Base-by-base conservation (phyloP, 768 basidiomycete species). In the Russula dissimulans region DNA sequence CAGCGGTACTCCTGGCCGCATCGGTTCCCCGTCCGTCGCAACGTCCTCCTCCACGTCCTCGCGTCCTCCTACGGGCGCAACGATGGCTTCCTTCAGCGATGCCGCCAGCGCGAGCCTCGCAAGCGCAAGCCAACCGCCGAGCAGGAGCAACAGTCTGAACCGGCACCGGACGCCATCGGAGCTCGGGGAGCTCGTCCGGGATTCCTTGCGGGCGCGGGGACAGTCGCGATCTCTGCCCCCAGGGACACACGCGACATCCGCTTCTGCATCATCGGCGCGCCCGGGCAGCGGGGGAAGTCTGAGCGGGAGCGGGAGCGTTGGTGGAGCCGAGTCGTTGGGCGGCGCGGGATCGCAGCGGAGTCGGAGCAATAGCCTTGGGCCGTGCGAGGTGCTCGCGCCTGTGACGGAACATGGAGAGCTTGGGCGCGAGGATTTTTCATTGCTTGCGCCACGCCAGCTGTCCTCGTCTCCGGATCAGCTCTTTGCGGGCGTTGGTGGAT, bases 351-450 rank as follows among this genome's bases (percentile, higher is more conserved):
- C 41, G 2, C 43, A 47, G 58, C 62, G 62, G 50, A 60, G 62
- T 6, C 42, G 62, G 39, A 63, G 53, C 7, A 65, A 56, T 12
- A 65, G 64, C 50, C 60, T 62, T 8, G 60, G 52, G 1, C 32
- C 56, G 18, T 36, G 22, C 59, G 63, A 64, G 46, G 54, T 48
- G 18, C 61, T 65, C 6, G 49, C 64, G 29, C 61, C 64, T 1
- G 64, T 65, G 12, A 65, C 64, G 49, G 64, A 65, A 41, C 57
- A 54, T 10, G 61, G 61, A 34, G 64, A 63, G 31, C 41, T 60
- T 1, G 59, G 53, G 1, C 44, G 50, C 15, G 56, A 41, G 3
- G 54, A 50, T 12, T 8, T 11, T 36, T 26, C 11, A 5, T 22
- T 8, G 34, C 8, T 26, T 10, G 36, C 44, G 12, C 52, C 45